Evolutionary conservation across 768 basidiomycete genomes (phyloP).

Genomic region (Calvatia gigantea): DNA sequence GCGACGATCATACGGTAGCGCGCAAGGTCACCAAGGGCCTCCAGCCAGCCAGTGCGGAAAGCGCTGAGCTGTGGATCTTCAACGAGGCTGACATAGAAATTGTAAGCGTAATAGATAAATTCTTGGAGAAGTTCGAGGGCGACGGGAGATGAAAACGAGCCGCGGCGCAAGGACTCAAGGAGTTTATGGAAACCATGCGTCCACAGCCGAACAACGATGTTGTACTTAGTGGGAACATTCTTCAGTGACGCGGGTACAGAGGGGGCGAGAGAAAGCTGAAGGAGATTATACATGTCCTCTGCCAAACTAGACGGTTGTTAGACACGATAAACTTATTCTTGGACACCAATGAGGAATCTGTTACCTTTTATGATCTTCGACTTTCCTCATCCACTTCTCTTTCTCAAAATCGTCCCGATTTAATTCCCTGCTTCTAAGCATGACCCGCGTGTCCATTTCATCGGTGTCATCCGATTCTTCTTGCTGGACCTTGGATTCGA

Average conservation of each 20-base stretch:
- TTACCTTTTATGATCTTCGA: conserved; percentile 81
- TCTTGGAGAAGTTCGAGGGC: conserved; percentile 92
- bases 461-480: conserved; percentile 60
- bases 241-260: conserved; percentile 86
- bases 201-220: conserved; percentile 94
- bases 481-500: conserved; percentile 73
- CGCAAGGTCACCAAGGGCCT: conserved; percentile 94
- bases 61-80: conserved; percentile 70
- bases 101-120: conserved; percentile 93
- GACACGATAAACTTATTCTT: conserved; percentile 8
- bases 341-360: conserved; percentile 8
- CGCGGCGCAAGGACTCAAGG: conserved; percentile 85
- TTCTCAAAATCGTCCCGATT: conserved; percentile 61
- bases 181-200: conserved; percentile 86
- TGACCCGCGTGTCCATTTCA: conserved; percentile 36
- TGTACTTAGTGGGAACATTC: conserved; percentile 90
- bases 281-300: conserved; percentile 85
- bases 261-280: conserved; percentile 82
- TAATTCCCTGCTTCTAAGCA: conserved; percentile 39
- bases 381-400: conserved; percentile 71
- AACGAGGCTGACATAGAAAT: conserved; percentile 85
- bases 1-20: conserved; percentile 95
- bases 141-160: conserved; percentile 62
- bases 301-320: conserved; percentile 56
- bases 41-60: conserved; percentile 88